Conservation (phyloP, 805 yeast species). For the Cephaloascus albidus region DNA sequence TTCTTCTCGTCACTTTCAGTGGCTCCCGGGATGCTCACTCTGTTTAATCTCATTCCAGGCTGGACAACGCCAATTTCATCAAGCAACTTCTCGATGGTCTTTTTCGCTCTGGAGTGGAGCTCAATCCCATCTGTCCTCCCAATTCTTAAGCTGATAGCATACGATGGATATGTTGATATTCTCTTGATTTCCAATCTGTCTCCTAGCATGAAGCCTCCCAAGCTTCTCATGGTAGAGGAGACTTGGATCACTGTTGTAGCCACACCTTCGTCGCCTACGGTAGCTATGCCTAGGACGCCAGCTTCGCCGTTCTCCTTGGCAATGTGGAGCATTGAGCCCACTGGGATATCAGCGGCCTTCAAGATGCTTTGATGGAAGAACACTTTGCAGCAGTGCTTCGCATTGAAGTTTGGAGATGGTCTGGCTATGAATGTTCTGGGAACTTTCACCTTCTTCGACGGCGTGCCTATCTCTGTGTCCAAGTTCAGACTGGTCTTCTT, state of each 20-base stretch:
- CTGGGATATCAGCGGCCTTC: slow-evolving; percentile 33
- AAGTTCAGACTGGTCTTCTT: too few relatives aligned
- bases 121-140: slow-evolving; percentile 13
- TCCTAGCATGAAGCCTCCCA: slow-evolving; percentile 35
- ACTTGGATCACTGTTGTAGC: slow-evolving; percentile 20
- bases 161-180: slow-evolving; percentile 37
- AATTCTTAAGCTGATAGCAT: slow-evolving; percentile 24
- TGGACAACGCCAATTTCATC: slow-evolving; percentile 51
- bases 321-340: slow-evolving; percentile 36
- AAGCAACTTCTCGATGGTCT: slow-evolving; percentile 29
- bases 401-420: slow-evolving; percentile 13
- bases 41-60: slow-evolving; percentile 38
- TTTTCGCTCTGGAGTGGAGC: slow-evolving; percentile 8
- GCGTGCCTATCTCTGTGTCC: background rate
- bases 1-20: slow-evolving; percentile 9
- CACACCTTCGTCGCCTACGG: slow-evolving; percentile 18
- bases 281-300: slow-evolving; percentile 36
- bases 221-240: slow-evolving; percentile 15
- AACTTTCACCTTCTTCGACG: slow-evolving; percentile 21
- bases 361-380: slow-evolving; percentile 33
- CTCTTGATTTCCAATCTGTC: slow-evolving; percentile 38
- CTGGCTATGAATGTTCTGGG: slow-evolving; percentile 32
- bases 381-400: slow-evolving; percentile 26
- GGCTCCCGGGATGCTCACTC: slow-evolving; percentile 8
- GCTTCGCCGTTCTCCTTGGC: slow-evolving; percentile 33